A percentile compares a stretch with the other conserved stretches of the same genome.
phyloP scores from a whole-genome alignment of 495 filamentous ascomycete genomes.

The Recurvomyces mirabilis region DNA sequence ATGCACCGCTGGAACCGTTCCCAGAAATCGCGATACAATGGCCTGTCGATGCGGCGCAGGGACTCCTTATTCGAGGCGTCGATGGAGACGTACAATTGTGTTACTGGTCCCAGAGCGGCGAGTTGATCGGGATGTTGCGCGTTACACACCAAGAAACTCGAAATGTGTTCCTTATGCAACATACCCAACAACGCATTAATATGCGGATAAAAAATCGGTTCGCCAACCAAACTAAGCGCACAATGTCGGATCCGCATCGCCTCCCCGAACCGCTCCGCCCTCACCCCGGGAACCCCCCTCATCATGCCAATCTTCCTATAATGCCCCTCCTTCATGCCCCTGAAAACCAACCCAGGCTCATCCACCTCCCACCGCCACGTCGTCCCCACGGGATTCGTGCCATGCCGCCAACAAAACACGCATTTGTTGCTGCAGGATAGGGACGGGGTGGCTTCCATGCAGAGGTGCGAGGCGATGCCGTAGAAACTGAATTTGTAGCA shows the following conservation, averaged over 20 bases:
- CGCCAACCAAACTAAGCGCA: constrained; percentile 79
- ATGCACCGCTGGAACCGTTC: constrained; percentile 84
- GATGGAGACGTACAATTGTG: constrained; percentile 90
- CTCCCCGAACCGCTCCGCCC: constrained; percentile 82
- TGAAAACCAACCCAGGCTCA: constrained; percentile 74
- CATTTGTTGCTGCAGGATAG: constrained; percentile 96
- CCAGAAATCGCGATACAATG: constrained; percentile 94
- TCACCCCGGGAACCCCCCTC: constrained; percentile 81
- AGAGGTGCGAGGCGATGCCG: constrained; percentile 86
- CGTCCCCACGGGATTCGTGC: constrained; percentile 92
- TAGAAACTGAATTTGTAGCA: constrained; percentile 98
- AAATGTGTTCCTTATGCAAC: constrained; percentile 76
- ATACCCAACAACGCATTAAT: constrained; percentile 82
- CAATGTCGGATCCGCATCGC: constrained; percentile 90
- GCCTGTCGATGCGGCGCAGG: constrained; percentile 75
- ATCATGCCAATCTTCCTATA: constrained; percentile 97
- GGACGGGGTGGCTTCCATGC: constrained; percentile 95
- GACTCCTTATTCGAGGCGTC: constrained; percentile 87
- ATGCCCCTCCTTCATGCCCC: constrained; percentile 79
- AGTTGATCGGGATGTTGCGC: constrained; percentile 95
- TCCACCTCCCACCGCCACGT: constrained; percentile 95
- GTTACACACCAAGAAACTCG: constrained; percentile 92
- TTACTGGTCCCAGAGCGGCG: constrained; percentile 66
- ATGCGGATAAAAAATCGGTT: constrained; percentile 95
- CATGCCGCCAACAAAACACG: constrained; percentile 97